phyloP scores from a whole-genome alignment of 352 stramenopile genomes.

The Phytopythium vexans region DNA sequence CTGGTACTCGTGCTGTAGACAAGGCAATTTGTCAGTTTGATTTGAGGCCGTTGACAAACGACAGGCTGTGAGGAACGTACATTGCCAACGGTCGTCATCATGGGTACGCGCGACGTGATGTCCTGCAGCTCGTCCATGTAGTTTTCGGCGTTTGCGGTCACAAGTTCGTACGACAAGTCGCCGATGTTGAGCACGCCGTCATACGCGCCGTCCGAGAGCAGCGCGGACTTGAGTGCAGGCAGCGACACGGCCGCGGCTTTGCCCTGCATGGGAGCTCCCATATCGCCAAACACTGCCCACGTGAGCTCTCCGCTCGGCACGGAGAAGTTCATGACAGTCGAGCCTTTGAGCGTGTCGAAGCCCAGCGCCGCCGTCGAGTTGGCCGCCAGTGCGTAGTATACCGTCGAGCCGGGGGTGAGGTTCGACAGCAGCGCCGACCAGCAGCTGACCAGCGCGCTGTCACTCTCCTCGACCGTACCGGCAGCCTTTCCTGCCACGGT shows the following conservation, averaged over 20 bases:
- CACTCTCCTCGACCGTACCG: slow-evolving; percentile 47
- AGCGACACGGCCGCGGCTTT: slow-evolving; percentile 57
- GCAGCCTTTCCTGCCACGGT: slow-evolving; percentile 26
- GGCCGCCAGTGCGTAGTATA: slow-evolving; percentile 60
- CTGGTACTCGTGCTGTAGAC: slow-evolving; percentile 63
- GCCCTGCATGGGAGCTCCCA: slow-evolving; percentile 51
- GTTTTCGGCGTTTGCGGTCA: slow-evolving; percentile 49
- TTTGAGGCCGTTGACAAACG: background rate
- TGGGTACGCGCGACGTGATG: slow-evolving; percentile 55
- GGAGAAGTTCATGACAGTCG: slow-evolving; percentile 40
- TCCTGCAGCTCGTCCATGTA: slow-evolving; percentile 73
- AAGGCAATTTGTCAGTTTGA: slow-evolving; percentile 5
- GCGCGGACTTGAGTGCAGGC: slow-evolving; percentile 53
- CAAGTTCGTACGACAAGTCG: slow-evolving; percentile 70
- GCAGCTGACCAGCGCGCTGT: slow-evolving; percentile 34
- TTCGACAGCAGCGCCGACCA: slow-evolving; percentile 56
- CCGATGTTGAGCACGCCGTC: slow-evolving; percentile 70
- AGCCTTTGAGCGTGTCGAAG: slow-evolving; percentile 10
- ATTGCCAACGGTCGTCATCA: slow-evolving; percentile 77
- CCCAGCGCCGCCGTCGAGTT: slow-evolving; percentile 9
- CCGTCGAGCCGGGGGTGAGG: slow-evolving; percentile 36
- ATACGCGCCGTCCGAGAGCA: slow-evolving; percentile 32
- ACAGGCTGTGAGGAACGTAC: slow-evolving; percentile 18
- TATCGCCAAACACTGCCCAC: slow-evolving; percentile 77
- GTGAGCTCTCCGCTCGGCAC: slow-evolving; percentile 38